Evolutionary conservation across 345 rosid species (phyloP).

Genomic region (Populus pruinosa): DNA sequence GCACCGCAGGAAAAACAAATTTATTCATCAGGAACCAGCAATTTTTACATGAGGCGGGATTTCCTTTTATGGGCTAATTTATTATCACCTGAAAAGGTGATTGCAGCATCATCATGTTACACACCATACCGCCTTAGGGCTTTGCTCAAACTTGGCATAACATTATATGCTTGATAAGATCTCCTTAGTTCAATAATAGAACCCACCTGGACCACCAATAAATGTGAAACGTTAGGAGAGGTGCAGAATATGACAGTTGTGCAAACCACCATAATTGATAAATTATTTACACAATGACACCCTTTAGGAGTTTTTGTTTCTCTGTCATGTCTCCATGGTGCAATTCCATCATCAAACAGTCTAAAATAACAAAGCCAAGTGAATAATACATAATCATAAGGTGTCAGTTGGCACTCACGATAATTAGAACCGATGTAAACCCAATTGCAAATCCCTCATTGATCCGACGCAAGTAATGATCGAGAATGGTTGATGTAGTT

Average conservation of each 20-base stretch:
- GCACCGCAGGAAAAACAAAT: background rate
- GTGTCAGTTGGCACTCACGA: constrained; percentile 43
- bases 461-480: constrained; percentile 70
- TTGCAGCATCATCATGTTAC: constrained; percentile 22
- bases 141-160: constrained; percentile 93
- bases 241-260: background rate
- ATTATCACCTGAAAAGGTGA: background rate
- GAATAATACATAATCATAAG: constrained; percentile 1
- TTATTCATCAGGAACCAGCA: background rate
- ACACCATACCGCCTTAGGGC: constrained; percentile 80
- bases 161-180: constrained; percentile 94
- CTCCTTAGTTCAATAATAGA: constrained; percentile 93
- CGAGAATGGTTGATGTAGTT: constrained; percentile 75
- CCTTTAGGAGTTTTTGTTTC: no score
- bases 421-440: constrained; percentile 81
- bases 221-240: background rate
- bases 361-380: background rate
- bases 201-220: constrained; percentile 60
- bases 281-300: no score
- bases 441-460: constrained; percentile 85
- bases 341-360: background rate
- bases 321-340: background rate
- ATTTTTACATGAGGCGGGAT: background rate
- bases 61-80: background rate
- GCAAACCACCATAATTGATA: background rate